These are phyloP conservation scores for Podaxis sp. DNA, from an alignment of 768 basidiomycete species.

Conservation along the genomic window DNA sequence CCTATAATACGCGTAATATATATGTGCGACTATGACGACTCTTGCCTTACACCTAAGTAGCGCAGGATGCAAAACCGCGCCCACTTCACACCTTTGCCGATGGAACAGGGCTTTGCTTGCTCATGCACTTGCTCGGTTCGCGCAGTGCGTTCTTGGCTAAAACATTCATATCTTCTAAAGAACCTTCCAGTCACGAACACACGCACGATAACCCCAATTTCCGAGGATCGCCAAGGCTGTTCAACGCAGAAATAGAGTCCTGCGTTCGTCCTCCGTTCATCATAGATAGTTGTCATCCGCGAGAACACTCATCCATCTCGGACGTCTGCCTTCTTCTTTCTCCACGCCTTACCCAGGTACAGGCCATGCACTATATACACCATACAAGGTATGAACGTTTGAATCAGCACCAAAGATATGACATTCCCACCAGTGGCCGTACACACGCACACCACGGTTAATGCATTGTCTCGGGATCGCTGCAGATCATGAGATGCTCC, in stretches of 20 bases:
- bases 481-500: background rate
- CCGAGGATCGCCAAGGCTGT: background rate
- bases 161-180: background rate
- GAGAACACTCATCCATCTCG: background rate
- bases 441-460: background rate
- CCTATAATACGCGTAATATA: background rate
- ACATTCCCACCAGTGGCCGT: background rate
- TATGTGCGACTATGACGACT: background rate
- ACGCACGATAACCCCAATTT: background rate
- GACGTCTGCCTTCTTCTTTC: background rate
- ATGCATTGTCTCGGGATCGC: background rate
- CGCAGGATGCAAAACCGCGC: background rate
- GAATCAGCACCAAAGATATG: background rate
- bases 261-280: background rate
- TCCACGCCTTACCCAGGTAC: conserved; percentile 8
- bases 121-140: background rate
- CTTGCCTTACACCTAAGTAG: background rate
- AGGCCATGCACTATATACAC: background rate
- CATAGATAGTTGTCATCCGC: background rate
- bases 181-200: background rate
- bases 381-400: background rate
- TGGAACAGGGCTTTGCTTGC: background rate
- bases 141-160: background rate
- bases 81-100: background rate
- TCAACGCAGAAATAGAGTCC: background rate